Conservation (phyloP, 2,329 filamentous ascomycete genomes). For the Aspergillus puulaauensis region DNA sequence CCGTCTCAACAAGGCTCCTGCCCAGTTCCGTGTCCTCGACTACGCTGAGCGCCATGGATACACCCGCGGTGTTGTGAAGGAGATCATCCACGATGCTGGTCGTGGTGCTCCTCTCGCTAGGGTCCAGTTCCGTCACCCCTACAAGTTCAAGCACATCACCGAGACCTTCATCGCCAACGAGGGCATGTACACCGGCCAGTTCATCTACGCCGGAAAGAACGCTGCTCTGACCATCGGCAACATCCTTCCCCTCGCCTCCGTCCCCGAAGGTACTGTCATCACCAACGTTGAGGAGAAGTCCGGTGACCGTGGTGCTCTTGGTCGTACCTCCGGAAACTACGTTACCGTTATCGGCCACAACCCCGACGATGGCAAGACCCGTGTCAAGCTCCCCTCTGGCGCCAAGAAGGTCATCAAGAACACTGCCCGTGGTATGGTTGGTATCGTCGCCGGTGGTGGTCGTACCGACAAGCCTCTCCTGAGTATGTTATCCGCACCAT, state of each 20-base stretch:
- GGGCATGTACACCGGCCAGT: constrained; percentile 99
- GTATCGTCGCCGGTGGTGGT: constrained; percentile 98
- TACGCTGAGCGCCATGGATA: constrained; percentile 97
- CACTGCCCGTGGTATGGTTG: constrained; percentile 94
- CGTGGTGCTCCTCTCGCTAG: constrained; percentile 97
- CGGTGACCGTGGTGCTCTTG: constrained; percentile 93
- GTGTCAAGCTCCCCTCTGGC: constrained; percentile 97
- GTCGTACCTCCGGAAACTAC: constrained; percentile 98
- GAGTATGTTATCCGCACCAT: constrained; percentile 54
- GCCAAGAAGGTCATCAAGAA: constrained; percentile 99
- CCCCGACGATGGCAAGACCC: constrained; percentile 98
- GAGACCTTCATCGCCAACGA: constrained; percentile 99
- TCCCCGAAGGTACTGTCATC: constrained; percentile 98
- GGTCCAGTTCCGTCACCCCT: constrained; percentile 96
- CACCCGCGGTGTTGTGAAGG: constrained; percentile 94
- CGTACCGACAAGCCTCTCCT: constrained; percentile 99
- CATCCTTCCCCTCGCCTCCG: constrained; percentile 87
- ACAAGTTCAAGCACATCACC: constrained; percentile 95
- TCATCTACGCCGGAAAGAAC: constrained; percentile 99
- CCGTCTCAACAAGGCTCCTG: constrained; percentile 90
- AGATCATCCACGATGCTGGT: constrained; percentile 98
- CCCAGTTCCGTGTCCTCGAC: constrained; percentile 96
- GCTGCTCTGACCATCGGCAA: constrained; percentile 95
- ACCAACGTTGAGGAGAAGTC: constrained; percentile 99
- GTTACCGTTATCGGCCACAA: constrained; percentile 97